Conservation (phyloP, 805 yeast genomes). For the Starmerella vaccinii region DNA sequence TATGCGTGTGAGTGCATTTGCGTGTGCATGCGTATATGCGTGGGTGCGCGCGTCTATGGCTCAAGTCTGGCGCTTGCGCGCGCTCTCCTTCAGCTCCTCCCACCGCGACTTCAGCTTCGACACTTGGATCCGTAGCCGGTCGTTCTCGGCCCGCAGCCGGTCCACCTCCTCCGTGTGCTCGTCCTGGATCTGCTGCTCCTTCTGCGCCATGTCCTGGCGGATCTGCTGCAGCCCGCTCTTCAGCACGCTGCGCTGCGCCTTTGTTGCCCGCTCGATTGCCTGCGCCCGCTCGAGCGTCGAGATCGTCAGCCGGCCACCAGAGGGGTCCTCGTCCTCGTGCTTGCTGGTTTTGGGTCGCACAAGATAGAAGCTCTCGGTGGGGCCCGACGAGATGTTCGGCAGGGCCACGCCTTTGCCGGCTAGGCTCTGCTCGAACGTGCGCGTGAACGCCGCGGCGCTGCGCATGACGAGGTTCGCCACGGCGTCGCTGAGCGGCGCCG, state of each 20-base stretch:
- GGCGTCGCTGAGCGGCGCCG: slow-evolving; percentile 17
- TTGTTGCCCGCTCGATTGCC: slow-evolving; percentile 27
- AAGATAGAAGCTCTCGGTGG: slow-evolving; percentile 30
- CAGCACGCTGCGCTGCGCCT: slow-evolving; percentile 28
- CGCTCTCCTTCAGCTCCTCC: slow-evolving; percentile 58
- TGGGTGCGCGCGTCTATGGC: neutral
- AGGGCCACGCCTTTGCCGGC: slow-evolving; percentile 1
- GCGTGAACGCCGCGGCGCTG: slow-evolving; percentile 21
- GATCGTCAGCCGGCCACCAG: neutral
- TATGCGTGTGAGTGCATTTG: too few relatives aligned
- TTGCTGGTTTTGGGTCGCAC: slow-evolving; percentile 25
- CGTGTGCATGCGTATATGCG: too few relatives aligned
- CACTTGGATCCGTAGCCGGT: slow-evolving; percentile 34
- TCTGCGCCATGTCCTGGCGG: slow-evolving; percentile 33
- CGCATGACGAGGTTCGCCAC: slow-evolving; percentile 17
- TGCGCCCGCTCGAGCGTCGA: slow-evolving; percentile 13
- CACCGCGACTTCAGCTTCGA: slow-evolving; percentile 48
- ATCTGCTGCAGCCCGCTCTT: slow-evolving; percentile 29
- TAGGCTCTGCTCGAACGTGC: slow-evolving; percentile 19
- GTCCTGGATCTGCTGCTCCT: slow-evolving; percentile 35
- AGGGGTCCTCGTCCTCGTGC: neutral
- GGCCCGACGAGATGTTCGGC: slow-evolving; percentile 12
- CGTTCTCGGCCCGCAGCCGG: slow-evolving; percentile 26
- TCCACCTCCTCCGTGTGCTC: slow-evolving; percentile 32
- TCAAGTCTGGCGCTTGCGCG: slow-evolving; percentile 36